Percentiles rank a stretch among this genome's conserved stretches.
These are phyloP conservation scores for Brassica incana DNA, from an alignment of 345 rosid genomes.

Conservation along the genomic window DNA sequence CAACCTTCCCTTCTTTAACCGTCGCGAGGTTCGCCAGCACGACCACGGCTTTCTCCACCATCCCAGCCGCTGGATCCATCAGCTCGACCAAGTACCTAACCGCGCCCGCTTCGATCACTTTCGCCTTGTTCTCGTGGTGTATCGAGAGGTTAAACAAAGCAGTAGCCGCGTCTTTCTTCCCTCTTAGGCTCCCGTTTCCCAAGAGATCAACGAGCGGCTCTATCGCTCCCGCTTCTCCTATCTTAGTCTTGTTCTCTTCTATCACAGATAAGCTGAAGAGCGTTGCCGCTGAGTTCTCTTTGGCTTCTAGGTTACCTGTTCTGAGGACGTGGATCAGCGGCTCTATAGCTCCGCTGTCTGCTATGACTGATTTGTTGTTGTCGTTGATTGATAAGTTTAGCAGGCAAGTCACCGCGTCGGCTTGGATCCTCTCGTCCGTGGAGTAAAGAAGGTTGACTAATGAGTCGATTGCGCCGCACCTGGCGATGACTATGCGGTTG, in stretches of 20 bases:
- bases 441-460: constrained; percentile 68
- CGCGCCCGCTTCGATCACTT: constrained; percentile 84
- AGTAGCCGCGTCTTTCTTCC: constrained; percentile 93
- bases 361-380: constrained; percentile 75
- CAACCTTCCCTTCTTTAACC: constrained; percentile 68
- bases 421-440: constrained; percentile 59
- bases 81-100: constrained; percentile 83
- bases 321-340: constrained; percentile 80
- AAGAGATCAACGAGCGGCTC: constrained; percentile 82
- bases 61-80: constrained; percentile 92
- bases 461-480: constrained; percentile 63
- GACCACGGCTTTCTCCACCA: constrained; percentile 94
- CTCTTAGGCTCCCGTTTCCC: constrained; percentile 79
- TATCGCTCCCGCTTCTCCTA: constrained; percentile 86
- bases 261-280: constrained; percentile 85
- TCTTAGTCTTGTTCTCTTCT: constrained; percentile 79
- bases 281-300: constrained; percentile 93
- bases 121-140: constrained; percentile 78
- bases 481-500: constrained; percentile 79
- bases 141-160: constrained; percentile 85
- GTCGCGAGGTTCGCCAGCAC: constrained; percentile 94
- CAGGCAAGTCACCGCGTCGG: constrained; percentile 84
- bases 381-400: constrained; percentile 86
- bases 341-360: constrained; percentile 75
- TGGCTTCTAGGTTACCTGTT: constrained; percentile 83